Conservation (phyloP, 2,329 filamentous ascomycete species). For the Daldinia sp. region DNA sequence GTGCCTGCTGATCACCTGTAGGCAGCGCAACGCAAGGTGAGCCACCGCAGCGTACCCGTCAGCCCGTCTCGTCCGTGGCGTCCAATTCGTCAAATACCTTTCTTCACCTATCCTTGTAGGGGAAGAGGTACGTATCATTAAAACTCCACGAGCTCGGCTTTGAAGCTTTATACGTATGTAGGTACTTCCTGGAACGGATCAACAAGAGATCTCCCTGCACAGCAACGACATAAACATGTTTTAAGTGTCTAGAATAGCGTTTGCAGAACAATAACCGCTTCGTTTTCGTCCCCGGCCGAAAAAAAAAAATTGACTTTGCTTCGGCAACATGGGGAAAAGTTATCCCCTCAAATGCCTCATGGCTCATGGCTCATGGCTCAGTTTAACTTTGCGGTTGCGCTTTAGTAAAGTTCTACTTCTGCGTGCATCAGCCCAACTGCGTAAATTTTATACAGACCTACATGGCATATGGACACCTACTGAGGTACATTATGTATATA, state of each 20-base stretch:
- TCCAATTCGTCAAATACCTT: conserved; percentile 36
- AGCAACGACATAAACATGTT: conserved; percentile 5
- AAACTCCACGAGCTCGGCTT: conserved; percentile 10
- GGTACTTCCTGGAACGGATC: conserved; percentile 20
- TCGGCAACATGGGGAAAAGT: conserved; percentile 28
- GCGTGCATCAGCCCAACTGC: conserved; percentile 5
- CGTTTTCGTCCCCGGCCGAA: conserved; percentile 10
- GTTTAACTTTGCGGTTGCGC: conserved; percentile 29
- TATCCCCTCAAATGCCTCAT: conserved; percentile 28
- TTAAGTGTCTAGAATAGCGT: background rate
- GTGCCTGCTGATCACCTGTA: conserved; percentile 44
- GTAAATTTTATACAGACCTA: background rate
- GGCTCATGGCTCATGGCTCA: background rate
- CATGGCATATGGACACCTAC: background rate
- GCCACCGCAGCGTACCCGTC: conserved; percentile 25
- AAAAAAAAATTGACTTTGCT: conserved; percentile 28
- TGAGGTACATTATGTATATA: no score
- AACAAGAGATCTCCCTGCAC: conserved; percentile 16
- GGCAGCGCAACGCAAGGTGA: conserved; percentile 23
- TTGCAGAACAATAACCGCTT: conserved; percentile 9
- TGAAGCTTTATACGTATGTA: background rate
- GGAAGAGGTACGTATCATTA: conserved; percentile 6
- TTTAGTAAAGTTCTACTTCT: conserved; percentile 24
- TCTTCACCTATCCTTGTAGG: conserved; percentile 25
- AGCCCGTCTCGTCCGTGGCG: conserved; percentile 24